These are phyloP conservation scores for Diplodia mutila DNA, from an alignment of 2,329 filamentous ascomycete genomes.

Conservation along the genomic window DNA sequence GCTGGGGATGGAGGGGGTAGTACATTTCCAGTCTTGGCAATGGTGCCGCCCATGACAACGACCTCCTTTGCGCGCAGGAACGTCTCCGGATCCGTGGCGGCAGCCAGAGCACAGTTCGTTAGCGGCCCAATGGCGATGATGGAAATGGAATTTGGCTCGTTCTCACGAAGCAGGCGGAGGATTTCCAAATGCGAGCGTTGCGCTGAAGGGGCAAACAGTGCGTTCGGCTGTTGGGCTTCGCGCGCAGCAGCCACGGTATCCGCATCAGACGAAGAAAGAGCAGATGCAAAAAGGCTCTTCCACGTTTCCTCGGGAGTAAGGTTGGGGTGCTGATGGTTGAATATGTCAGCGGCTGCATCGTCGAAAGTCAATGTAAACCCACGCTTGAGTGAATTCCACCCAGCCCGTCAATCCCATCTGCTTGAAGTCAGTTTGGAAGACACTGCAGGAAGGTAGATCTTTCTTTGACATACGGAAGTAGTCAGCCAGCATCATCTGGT, in stretches of 20 bases:
- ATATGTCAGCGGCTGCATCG: neutral
- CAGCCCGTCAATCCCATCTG: conserved; percentile 54
- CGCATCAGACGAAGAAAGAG: conserved; percentile 36
- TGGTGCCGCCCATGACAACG: conserved; percentile 91
- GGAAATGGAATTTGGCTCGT: conserved; percentile 82
- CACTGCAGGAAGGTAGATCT: neutral
- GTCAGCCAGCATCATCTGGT: conserved; percentile 69
- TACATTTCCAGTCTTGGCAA: conserved; percentile 77
- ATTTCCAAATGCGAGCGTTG: conserved; percentile 81
- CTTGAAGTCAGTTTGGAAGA: conserved; percentile 4
- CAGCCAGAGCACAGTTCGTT: conserved; percentile 90
- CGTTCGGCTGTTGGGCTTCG: conserved; percentile 45
- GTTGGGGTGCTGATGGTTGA: conserved; percentile 48
- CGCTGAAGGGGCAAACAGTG: conserved; percentile 74
- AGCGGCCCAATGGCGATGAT: conserved; percentile 88
- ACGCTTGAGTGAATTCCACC: conserved; percentile 54
- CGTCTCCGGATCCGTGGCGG: conserved; percentile 83
- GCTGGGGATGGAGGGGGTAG: conserved; percentile 33
- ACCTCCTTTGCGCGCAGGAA: conserved; percentile 90
- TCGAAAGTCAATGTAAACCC: conserved; percentile 25
- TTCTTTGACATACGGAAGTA: conserved; percentile 80
- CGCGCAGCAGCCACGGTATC: conserved; percentile 42
- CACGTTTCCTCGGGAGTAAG: conserved; percentile 53
- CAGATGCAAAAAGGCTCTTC: conserved; percentile 49
- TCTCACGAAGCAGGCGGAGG: conserved; percentile 79